phyloP scores from a whole-genome alignment of 768 basidiomycete genomes.

The Termitomyces sp. region DNA sequence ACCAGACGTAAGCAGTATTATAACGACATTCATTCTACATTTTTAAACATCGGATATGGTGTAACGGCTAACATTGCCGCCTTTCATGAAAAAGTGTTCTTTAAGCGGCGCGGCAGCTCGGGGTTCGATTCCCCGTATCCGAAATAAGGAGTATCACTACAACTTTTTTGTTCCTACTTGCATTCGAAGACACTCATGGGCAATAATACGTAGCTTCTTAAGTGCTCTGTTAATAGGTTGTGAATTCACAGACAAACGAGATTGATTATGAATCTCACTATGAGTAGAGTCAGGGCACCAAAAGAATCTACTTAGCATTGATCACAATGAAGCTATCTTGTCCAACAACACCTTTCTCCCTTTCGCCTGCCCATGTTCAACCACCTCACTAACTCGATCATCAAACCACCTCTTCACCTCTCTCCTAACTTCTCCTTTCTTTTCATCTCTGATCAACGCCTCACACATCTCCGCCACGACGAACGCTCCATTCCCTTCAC shows the following conservation, averaged over 20 bases:
- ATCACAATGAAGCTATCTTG: constrained; percentile 33
- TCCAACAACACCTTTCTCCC: constrained; percentile 69
- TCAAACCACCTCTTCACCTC: constrained; percentile 57
- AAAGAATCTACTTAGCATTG: not conserved
- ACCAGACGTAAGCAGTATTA: no score
- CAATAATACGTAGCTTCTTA: no score
- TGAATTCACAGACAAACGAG: not conserved
- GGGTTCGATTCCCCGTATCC: constrained; percentile 53
- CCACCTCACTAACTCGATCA: constrained; percentile 33
- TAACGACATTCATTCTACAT: no score
- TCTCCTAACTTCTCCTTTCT: constrained; percentile 28
- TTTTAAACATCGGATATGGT: constrained; percentile 47
- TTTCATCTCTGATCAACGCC: constrained; percentile 37
- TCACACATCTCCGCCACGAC: constrained; percentile 71
- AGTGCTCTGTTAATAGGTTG: no score
- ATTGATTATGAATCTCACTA: not conserved
- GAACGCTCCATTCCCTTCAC: constrained; percentile 61
- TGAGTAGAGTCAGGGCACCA: not conserved
- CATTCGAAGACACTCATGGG: no score
- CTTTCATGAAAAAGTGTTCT: constrained; percentile 31
- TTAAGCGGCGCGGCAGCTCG: constrained; percentile 49
- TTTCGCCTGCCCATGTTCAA: constrained; percentile 55
- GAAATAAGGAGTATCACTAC: no score
- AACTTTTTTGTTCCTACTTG: no score
- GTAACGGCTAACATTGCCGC: constrained; percentile 58